Base-by-base conservation (phyloP, 768 basidiomycete genomes). In the Candolleomyces efflorescens region DNA sequence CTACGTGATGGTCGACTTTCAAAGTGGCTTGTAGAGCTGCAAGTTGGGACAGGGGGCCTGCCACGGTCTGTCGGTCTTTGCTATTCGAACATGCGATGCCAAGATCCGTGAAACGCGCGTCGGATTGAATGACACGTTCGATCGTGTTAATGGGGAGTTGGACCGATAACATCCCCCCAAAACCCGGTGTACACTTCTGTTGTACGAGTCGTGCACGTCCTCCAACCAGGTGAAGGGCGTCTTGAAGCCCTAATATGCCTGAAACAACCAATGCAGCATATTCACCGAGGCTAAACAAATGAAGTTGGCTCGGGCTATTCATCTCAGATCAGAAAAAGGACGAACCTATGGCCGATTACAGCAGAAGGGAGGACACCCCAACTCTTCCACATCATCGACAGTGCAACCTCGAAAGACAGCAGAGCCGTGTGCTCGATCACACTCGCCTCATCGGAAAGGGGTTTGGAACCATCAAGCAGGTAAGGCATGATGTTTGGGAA, bases 341-440 rank as follows among this genome's bases (percentile, higher is more conserved):
- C 54, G 24, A 32, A 89, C 89, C 89, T 91, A 63, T 90, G 89
- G 3, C 89, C 89, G 17, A 85, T 75, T 13, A 89, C 82, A 0
- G 78, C 83, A n/a, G 71, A 62, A 3, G 89, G 89, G 20, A 63
- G 60, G 12, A 90, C 44, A 1, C 88, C 89, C 87, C 85, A 90
- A 6, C 78, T 81, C 36, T 79, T 79, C 89, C 89, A 91, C 13
- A 91, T 58, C 47, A 69, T 72, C 0, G 82, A 78, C 20, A 91
- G 70, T 0, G 84, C 82, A 63, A 83, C 89, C 63, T 89, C 80
- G 9, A 90, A 69, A 0, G 82, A 71, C 59, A 90, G 81, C 5
- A 85, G 72, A 0, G 87, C 81, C 3, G 76, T 67, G 59, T 87
- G 85, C 54, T 73, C 74, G 0, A 71, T 75, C 60, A 81, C 77